These are phyloP conservation scores for Trypanosomatidae sp. DNA, from an alignment of 208 protist genomes.

Conservation along the genomic window DNA sequence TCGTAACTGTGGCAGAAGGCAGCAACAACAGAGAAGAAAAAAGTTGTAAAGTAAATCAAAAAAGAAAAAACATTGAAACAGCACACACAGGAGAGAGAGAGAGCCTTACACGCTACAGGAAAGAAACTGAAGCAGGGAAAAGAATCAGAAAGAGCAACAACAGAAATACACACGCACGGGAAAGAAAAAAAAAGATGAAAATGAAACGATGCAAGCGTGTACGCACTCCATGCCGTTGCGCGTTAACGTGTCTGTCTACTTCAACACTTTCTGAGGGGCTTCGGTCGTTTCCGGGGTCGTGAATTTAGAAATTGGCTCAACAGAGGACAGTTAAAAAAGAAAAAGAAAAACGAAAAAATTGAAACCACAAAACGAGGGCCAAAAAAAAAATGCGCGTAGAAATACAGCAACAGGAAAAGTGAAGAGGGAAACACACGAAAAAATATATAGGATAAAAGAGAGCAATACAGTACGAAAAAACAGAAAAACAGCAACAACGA, in stretches of 20 bases:
- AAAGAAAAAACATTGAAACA: conserved; percentile 3
- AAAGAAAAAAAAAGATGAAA: not conserved
- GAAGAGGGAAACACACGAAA: not conserved
- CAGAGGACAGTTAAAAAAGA: not conserved
- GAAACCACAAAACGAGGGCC: not conserved
- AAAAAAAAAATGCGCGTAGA: too few relatives aligned
- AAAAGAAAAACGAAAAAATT: not conserved
- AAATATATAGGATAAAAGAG: not conserved
- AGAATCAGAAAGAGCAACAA: not conserved
- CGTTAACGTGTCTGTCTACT: not conserved
- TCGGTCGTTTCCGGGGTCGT: not conserved
- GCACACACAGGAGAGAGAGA: not conserved
- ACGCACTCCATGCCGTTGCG: not conserved
- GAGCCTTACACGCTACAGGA: not conserved
- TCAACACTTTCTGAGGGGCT: not conserved
- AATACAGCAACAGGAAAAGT: not conserved
- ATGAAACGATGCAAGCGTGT: not conserved
- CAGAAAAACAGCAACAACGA: not conserved
- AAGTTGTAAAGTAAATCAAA: not conserved
- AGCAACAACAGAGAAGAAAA: conserved; percentile 7
- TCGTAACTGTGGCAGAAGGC: not conserved
- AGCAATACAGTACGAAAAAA: not conserved
- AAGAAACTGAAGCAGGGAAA: not conserved
- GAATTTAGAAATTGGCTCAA: not conserved
- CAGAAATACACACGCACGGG: not conserved